Evolutionary conservation across 345 rosid species (phyloP), one percentile per base, ranked within the genome.

Genomic region (Acer campestre): DNA sequence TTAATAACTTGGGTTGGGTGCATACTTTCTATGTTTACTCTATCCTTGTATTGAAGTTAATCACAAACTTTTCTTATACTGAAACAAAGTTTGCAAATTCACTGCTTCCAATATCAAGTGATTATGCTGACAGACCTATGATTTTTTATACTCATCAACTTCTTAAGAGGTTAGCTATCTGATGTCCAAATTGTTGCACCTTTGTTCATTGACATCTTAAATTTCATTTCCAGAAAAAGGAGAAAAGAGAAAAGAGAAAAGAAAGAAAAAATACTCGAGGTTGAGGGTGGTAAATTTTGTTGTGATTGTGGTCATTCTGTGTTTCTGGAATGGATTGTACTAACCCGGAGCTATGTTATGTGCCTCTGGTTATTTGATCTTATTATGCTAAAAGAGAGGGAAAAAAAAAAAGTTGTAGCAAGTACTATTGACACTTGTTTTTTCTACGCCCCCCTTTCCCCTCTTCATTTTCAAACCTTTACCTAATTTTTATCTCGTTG

Each of bases 401-500:
- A 20, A 20, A 7, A 20, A 20, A 20, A 7, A 20, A n/a, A 6
- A 9, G 25, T n/a, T n/a, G 10, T 58, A 16, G 61, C 62, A 58
- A 58, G 25, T 58, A 16, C 25, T 58, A 58, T 16, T 14, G 58
- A 53, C 58, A 53, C 58, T 53, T 14, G 7, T 53, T 53, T 53
- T 53, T 14, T 53, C 58, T 59, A 59, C 1, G 1, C 27, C 9
- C 12, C 63, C 3, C 8, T 59, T 59, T 59, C 4, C 63, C 18
- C 22, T 55, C 14, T 44, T n/a, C 40, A 11, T 63, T 61, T 44
- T 51, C 46, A 44, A 31, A 69, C 22, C 61, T 38, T 35, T 40
- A 51, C 75, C 77, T 70, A 40, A 75, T 42, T 27, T 27, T 61
- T 62, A 48, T 8, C 73, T 40, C 11, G 12, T 56, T 74, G 61